A percentile compares a stretch with the other conserved stretches of the same genome.
Evolutionary conservation across 176 grass and related monocot species (phyloP).

Genomic region (Oryza meridionalis): DNA sequence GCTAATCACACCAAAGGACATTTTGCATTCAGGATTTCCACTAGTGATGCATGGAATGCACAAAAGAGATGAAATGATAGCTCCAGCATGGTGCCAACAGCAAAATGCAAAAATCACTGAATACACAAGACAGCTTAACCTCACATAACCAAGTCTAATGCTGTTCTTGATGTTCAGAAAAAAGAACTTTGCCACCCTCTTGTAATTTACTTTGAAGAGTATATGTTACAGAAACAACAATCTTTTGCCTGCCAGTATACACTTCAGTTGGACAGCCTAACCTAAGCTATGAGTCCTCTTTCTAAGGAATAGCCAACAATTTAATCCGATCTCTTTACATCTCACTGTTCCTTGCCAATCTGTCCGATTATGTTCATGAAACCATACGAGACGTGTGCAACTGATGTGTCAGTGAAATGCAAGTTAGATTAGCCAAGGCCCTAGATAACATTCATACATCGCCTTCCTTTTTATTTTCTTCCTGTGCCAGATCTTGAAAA

Average conservation of each 20-base stretch:
- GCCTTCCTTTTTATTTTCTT: slow-evolving; percentile 15
- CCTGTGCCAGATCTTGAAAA: slow-evolving; percentile 42
- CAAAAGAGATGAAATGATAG: background rate
- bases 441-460: background rate
- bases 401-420: slow-evolving; percentile 37
- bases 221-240: slow-evolving; percentile 26
- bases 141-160: background rate
- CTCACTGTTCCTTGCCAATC: slow-evolving; percentile 8
- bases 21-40: no score
- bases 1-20: no score
- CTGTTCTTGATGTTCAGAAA: background rate
- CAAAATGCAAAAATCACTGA: background rate
- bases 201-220: background rate
- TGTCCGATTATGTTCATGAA: slow-evolving; percentile 9
- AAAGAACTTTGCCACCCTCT: background rate
- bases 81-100: background rate
- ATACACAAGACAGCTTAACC: background rate
- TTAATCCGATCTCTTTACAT: background rate
- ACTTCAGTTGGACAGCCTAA: slow-evolving; percentile 9
- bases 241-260: slow-evolving; percentile 15
- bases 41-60: background rate
- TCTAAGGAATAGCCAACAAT: slow-evolving; percentile 5
- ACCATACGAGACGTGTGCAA: slow-evolving; percentile 7
- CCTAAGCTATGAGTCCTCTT: background rate
- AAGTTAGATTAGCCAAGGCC: slow-evolving; percentile 29